Percentiles rank a stretch among this genome's conserved stretches.
These are phyloP conservation scores for Aspergillus novofumigatus DNA, from an alignment of 2,329 filamentous ascomycete species.

Conservation along the genomic window DNA sequence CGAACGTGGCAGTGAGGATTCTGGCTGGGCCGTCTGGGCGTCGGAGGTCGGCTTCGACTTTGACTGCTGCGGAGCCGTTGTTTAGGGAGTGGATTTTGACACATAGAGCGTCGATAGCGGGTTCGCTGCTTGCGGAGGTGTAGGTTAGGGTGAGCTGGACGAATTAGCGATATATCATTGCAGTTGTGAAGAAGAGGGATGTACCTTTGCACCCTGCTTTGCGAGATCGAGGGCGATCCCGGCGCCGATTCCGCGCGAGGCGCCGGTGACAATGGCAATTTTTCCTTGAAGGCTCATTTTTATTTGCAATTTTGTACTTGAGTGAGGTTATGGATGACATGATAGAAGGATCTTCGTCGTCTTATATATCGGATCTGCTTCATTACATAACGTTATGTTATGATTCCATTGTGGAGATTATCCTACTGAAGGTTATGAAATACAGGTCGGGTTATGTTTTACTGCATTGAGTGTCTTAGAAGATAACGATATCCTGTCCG, in stretches of 20 bases:
- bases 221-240: slow-evolving; percentile 1
- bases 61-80: background rate
- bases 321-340: background rate
- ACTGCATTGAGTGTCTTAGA: too few relatives aligned
- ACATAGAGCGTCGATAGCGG: background rate
- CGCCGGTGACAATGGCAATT: slow-evolving; percentile 2
- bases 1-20: background rate
- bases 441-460: too few relatives aligned
- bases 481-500: too few relatives aligned
- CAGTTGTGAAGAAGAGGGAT: too few relatives aligned
- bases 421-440: background rate
- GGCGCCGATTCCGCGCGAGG: slow-evolving; percentile 3
- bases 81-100: background rate
- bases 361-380: background rate
- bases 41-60: background rate
- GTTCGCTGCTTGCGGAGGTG: background rate
- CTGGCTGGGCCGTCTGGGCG: background rate
- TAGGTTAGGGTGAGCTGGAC: background rate
- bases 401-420: background rate
- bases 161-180: background rate
- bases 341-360: background rate
- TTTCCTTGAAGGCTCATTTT: slow-evolving; percentile 1
- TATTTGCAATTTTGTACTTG: background rate
- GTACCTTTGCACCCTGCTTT: slow-evolving; percentile 1
- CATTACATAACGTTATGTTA: background rate